Base-by-base conservation (phyloP, 1,284 basidiomycete species). In the Meripilus lineatus region DNA sequence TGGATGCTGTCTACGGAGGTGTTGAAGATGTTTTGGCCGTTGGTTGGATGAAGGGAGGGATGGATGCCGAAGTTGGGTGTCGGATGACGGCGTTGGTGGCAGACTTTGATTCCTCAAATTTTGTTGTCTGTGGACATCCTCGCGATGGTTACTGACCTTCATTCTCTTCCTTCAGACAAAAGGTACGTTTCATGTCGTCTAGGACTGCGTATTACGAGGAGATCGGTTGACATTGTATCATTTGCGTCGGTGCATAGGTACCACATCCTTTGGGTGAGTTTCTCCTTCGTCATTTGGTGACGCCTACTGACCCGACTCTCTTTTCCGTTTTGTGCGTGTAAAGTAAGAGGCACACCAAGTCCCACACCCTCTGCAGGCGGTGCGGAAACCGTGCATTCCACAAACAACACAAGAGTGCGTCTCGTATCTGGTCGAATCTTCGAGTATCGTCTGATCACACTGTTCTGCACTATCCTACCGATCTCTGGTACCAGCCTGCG, bases 281-380 rank as follows among this genome's bases (percentile, higher is more conserved):
- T 23, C 30, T 36, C 18, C 41, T 36, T 13, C 26, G 24, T 33
- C 20, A 11, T 15, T 40, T 23, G 14, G 18, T 18, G n/a, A 32
- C 25, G 24, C 4, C 21, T 7, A 8, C 5, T 40, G 22, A 17
- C 17, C 34, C 33, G 14, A 42, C 41, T 18, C 49, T 30, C 41
- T 38, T 44, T 41, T 34, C 48, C 49, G 28, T 42, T 40, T 15
- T 28, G 5, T 42, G 41, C 37, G 4, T 20, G 11, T 57, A 53
- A 69, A 91, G 92, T 91, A 94, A 94, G 79, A 80, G 89, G 68
- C 94, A 96, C 85, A 92, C 92, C 62, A 99, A 99, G 81, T 87
- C 91, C 63, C 95, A 98, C 83, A 96, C 93, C 50, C 82, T 95
- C 61, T 96, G 93, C 81, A 81, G 92, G 65, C 89, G 93, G 64